Evolutionary conservation across 495 filamentous ascomycete species (phyloP), one percentile per base, ranked within the genome.

Genomic region (Penicillium taxi): DNA sequence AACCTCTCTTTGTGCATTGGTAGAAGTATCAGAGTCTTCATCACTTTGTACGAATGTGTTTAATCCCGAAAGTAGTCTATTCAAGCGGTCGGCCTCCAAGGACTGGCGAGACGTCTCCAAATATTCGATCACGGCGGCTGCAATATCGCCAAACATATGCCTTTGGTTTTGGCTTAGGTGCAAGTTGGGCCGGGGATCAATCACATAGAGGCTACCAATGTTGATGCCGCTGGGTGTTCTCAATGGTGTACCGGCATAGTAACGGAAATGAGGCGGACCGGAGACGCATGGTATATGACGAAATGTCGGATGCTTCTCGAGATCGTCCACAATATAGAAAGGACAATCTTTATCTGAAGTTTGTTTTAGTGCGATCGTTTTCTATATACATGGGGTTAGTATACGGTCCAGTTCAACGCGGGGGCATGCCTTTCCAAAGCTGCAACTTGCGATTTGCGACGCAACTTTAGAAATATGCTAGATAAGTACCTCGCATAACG

Each of bases 1-100:
- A 6, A 2, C 15, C 9, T 33, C 18, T 1, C 8, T 32, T 21
- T 17, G n/a, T 23, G 16, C n/a, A n/a, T 33, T 13, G 18, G 9
- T 4, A 5, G 31, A 23, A 3, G 19, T 12, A 14, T 42, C 33
- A 7, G 26, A 33, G 5, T 8, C 12, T 2, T 18, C 24, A 8
- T 29, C 34, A 5, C 71, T 71, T 43, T 78, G 69, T 6, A 74
- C 70, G 52, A 77, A 79, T 9, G 58, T 59, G 12, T 73, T 72
- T 17, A 80, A 49, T 2, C 73, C 72, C 9, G 56, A 50, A 6
- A 72, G 63, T 59, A 79, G 70, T 25, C 66, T 64, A 41, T 65
- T 66, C 9, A 64, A 60, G 15, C 72, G 54, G 11, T 58, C 47
- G 9, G 67, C 61, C 35, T 73, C 67, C 25, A 69, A 57, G 1